Percentiles rank a stretch among this genome's conserved stretches.
These are phyloP conservation scores for Vaccinium corymbosum DNA, from an alignment of 148 eudicot genomes.

Conservation along the genomic window DNA sequence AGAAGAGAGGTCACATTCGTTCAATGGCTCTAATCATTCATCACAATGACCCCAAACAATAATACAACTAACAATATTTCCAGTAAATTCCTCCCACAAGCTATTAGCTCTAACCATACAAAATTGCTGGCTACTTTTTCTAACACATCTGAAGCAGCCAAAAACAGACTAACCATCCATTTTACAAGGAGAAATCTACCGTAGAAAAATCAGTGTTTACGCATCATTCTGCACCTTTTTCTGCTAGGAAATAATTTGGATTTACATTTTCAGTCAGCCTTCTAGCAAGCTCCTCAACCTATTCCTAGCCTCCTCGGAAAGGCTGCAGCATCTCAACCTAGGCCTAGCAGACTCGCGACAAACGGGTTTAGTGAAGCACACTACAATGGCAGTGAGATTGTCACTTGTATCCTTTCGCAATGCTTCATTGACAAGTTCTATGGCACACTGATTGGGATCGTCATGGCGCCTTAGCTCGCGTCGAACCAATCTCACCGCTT, in stretches of 20 bases:
- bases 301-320: slow-evolving; percentile 45
- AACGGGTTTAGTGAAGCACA: slow-evolving; percentile 34
- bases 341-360: slow-evolving; percentile 23
- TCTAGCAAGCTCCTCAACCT: slow-evolving; percentile 34
- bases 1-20: background rate
- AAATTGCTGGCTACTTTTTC: slow-evolving; percentile 20
- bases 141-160: slow-evolving; percentile 17
- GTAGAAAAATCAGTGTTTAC: too few relatives aligned
- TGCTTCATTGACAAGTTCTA: slow-evolving; percentile 42
- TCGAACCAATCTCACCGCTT: slow-evolving; percentile 45
- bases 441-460: slow-evolving; percentile 43
- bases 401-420: slow-evolving; percentile 30
- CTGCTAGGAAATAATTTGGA: background rate
- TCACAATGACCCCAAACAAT: background rate
- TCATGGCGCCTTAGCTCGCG: slow-evolving; percentile 33
- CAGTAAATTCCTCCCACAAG: background rate
- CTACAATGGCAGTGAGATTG: slow-evolving; percentile 51
- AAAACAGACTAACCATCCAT: background rate
- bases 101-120: slow-evolving; percentile 2
- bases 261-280: slow-evolving; percentile 28
- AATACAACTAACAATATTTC: background rate
- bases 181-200: background rate
- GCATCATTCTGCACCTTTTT: background rate
- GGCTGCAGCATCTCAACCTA: slow-evolving; percentile 31
- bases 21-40: background rate